Evolutionary conservation across 2,329 filamentous ascomycete species (phyloP), one percentile per base, ranked within the genome.

Genomic region (Colletotrichum paranaense): DNA sequence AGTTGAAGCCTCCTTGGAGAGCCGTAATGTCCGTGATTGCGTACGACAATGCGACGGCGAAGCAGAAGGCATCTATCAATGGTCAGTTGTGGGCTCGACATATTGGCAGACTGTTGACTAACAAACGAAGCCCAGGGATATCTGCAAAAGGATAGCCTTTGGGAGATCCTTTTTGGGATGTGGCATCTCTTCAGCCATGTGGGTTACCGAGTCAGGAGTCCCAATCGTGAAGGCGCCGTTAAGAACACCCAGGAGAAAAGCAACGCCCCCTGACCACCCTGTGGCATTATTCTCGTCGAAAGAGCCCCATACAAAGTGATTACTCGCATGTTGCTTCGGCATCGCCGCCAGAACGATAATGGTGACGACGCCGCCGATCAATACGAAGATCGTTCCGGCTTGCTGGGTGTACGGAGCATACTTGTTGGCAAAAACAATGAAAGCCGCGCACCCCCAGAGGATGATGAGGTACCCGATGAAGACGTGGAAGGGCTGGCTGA

Each of bases 171-270:
- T 80, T 64, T 76, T 81, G 8, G 85, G 85, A 19, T 82, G 79
- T 0, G 82, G 89, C 24, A 91, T 87, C 79, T 92, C 90, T 79
- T 92, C 90, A 5, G 89, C 88, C 77, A 92, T 83, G 79, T 92
- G 91, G 9, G 87, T 88, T 22, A 92, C 89, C 67, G 89, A 88
- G 79, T 93, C 91, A 3, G 90, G 89, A 0, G 90, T 92, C 22
- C 91, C 91, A 30, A 93, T 89, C 24, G 90, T 90, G 78, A 91
- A 93, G 12, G 91, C 90, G 5, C 91, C 91, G 76, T 92, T 93
- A 28, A 93, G 84, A 79, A 93, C 91, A 22, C 91, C 91, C 0
- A 89, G 83, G 30, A 92, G 82, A 75, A 93, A 93, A 2, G 90
- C 90, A n/a, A 93, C 88, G 19, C 90, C 90, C 57, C 89, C 84